These are phyloP conservation scores for Phaeosphaeriaceae sp. DNA, from an alignment of 2,329 filamentous ascomycete species.

Conservation along the genomic window DNA sequence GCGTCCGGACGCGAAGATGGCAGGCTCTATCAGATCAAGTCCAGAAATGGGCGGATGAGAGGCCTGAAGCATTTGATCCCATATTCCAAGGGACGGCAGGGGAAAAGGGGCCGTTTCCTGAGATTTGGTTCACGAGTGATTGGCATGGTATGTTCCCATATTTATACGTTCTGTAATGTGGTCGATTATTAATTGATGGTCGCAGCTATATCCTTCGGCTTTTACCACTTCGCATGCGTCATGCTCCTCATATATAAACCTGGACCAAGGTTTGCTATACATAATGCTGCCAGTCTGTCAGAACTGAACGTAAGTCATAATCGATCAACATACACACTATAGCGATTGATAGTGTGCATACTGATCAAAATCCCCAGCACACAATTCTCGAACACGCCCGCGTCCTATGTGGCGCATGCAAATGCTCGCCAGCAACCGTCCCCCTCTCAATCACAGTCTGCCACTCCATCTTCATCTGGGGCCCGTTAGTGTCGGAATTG, in stretches of 20 bases:
- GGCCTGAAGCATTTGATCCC: conserved; percentile 37
- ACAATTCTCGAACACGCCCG: conserved; percentile 35
- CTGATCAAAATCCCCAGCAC: conserved; percentile 17
- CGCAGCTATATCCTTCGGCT: conserved; percentile 35
- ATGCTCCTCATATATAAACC: conserved; percentile 41
- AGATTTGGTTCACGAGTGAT: conserved; percentile 39
- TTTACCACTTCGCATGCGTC: conserved; percentile 39
- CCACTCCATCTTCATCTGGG: conserved; percentile 40
- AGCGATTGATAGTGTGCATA: neutral
- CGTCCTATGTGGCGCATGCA: conserved; percentile 35
- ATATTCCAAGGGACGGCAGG: conserved; percentile 32
- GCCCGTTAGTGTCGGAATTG: conserved; percentile 26
- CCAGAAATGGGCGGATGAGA: conserved; percentile 30
- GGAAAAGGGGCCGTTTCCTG: conserved; percentile 26
- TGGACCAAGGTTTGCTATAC: conserved; percentile 36
- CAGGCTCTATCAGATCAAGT: conserved; percentile 31
- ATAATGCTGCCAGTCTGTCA: conserved; percentile 24
- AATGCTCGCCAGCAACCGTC: conserved; percentile 33
- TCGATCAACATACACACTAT: neutral
- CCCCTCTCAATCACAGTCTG: conserved; percentile 32
- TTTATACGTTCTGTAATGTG: no score
- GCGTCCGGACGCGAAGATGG: no score
- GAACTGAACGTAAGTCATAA: conserved; percentile 27
- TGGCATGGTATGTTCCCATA: conserved; percentile 44
- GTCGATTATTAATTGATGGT: no score